Conservation (phyloP, 2,329 filamentous ascomycete species). For the Cladophialophora bantiana region DNA sequence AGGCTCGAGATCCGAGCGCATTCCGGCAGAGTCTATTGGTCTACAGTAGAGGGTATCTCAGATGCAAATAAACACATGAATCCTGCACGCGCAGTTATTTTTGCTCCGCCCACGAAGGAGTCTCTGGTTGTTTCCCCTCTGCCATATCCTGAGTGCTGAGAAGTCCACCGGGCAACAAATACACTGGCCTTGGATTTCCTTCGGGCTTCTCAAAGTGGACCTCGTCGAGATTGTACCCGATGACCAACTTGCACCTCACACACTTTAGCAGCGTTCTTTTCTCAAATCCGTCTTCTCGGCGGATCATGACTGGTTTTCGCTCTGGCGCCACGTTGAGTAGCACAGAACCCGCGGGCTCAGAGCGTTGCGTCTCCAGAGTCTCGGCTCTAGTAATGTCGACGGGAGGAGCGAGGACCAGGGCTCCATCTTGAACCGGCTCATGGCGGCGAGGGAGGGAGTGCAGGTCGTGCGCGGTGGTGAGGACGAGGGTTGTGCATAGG, state of each 20-base stretch:
- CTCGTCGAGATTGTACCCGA: conserved; percentile 69
- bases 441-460: conserved; percentile 60
- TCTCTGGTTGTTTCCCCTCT: conserved; percentile 45
- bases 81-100: conserved; percentile 44
- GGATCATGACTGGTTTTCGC: conserved; percentile 58
- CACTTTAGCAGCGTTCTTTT: conserved; percentile 68
- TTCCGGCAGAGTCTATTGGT: conserved; percentile 8
- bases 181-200: conserved; percentile 49
- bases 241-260: conserved; percentile 64
- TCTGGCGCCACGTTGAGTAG: conserved; percentile 60
- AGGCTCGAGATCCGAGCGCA: conserved; percentile 9
- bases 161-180: conserved; percentile 67
- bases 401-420: conserved; percentile 64
- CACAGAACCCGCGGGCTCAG: conserved; percentile 42
- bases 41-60: conserved; percentile 23
- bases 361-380: conserved; percentile 36
- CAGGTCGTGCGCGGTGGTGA: conserved; percentile 65
- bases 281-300: conserved; percentile 70
- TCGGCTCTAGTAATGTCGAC: conserved; percentile 37
- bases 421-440: conserved; percentile 58
- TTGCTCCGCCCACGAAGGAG: conserved; percentile 41
- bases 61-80: conserved; percentile 28
- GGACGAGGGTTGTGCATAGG: conserved; percentile 69
- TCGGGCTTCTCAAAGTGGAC: conserved; percentile 51
- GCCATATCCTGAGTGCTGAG: conserved; percentile 65